Evolutionary conservation across 2,329 filamentous ascomycete genomes (phyloP).

Genomic region (Colletotrichum sp.): DNA sequence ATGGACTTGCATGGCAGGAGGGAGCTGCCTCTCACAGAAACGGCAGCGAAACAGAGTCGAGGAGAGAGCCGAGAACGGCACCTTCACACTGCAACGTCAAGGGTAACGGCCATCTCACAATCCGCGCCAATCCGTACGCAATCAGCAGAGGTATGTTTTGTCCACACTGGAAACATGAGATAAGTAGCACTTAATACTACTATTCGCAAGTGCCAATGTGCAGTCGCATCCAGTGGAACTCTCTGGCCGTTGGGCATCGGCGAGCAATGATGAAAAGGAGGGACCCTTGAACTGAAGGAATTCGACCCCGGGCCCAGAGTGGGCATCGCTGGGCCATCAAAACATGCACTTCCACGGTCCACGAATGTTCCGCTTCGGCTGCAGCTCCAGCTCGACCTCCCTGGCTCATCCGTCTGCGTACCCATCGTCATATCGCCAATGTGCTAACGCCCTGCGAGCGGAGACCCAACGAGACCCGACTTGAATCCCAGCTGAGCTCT

Average conservation of each 20-base stretch:
- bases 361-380: neutral
- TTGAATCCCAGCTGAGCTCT: neutral
- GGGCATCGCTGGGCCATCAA: neutral
- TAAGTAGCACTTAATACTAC: neutral
- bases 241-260: neutral
- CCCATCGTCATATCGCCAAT: neutral
- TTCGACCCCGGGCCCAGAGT: neutral
- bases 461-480: neutral
- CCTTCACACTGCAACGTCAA: neutral
- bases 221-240: neutral
- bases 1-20: neutral
- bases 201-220: neutral
- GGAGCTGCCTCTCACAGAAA: neutral
- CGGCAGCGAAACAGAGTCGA: neutral
- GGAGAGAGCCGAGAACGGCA: neutral
- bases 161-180: neutral
- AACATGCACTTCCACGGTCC: neutral
- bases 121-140: neutral
- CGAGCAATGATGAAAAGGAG: neutral
- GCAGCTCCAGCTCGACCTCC: neutral
- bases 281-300: slow-evolving; percentile 17
- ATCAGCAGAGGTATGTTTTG: neutral
- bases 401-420: neutral
- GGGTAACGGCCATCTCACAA: neutral
- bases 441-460: slow-evolving; percentile 8